phyloP scores from a whole-genome alignment of 805 yeast species.

The Brettanomyces custersianus region DNA sequence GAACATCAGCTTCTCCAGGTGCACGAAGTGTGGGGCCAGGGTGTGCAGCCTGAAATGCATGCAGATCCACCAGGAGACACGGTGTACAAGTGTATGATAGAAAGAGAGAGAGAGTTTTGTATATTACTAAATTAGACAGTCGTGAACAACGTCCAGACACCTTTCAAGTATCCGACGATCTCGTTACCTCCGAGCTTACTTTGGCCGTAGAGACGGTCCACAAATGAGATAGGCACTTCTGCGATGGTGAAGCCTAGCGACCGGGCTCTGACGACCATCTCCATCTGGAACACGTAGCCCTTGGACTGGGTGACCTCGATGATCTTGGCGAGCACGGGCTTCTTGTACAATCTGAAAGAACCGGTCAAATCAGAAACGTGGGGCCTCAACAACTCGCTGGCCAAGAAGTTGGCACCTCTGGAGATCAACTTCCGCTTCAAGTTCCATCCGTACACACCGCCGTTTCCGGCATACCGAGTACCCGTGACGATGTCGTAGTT shows the following conservation, averaged over 20 bases:
- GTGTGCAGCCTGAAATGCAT: slow-evolving; percentile 34
- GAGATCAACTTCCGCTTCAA: slow-evolving; percentile 69
- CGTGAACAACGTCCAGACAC: slow-evolving; percentile 63
- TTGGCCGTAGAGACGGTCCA: slow-evolving; percentile 73
- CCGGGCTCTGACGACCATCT: slow-evolving; percentile 78
- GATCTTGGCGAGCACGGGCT: slow-evolving; percentile 55
- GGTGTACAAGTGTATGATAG: slow-evolving; percentile 30
- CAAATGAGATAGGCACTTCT: slow-evolving; percentile 72
- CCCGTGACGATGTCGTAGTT: slow-evolving; percentile 42
- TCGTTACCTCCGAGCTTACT: slow-evolving; percentile 75
- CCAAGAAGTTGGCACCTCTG: slow-evolving; percentile 74
- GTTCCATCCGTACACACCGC: slow-evolving; percentile 83
- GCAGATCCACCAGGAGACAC: slow-evolving; percentile 32
- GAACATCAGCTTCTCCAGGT: slow-evolving; percentile 30
- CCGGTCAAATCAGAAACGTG: slow-evolving; percentile 70
- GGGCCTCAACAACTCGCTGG: slow-evolving; percentile 63
- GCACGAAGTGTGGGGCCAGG: slow-evolving; percentile 33
- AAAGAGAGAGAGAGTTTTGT: neutral
- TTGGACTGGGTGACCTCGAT: slow-evolving; percentile 62
- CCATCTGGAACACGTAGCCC: slow-evolving; percentile 84
- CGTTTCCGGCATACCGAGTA: slow-evolving; percentile 71
- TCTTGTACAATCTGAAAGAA: slow-evolving; percentile 66
- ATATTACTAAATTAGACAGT: slow-evolving; percentile 32
- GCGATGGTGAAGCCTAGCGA: slow-evolving; percentile 65
- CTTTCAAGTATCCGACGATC: slow-evolving; percentile 67